Percentiles rank a stretch among this genome's conserved stretches.
Conservation (phyloP, 78 protist species). For the Dictyostelium citrinum region DNA sequence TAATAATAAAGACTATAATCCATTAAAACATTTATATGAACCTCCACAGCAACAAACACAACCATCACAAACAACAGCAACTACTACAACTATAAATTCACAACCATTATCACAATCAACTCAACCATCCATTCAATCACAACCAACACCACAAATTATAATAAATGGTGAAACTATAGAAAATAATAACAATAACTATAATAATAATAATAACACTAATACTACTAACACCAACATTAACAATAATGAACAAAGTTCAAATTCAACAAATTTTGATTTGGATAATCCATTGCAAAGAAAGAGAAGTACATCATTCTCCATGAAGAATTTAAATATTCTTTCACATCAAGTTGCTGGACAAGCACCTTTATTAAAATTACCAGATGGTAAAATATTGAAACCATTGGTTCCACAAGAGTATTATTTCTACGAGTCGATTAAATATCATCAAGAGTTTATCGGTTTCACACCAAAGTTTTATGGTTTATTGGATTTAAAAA, state of each 20-base stretch:
- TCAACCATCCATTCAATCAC: background rate
- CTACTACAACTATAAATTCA: background rate
- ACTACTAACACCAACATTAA: background rate
- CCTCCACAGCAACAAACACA: background rate
- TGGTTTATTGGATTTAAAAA: constrained; percentile 57
- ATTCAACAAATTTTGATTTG: constrained; percentile 11
- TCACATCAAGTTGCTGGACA: constrained; percentile 75
- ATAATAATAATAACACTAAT: background rate
- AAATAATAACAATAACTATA: background rate
- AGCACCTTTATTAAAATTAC: constrained; percentile 63
- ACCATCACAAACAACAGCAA: background rate
- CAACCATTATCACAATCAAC: background rate
- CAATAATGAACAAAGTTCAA: constrained; percentile 12
- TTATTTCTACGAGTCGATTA: constrained; percentile 58
- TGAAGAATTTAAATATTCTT: constrained; percentile 37
- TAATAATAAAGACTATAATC: background rate
- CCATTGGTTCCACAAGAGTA: constrained; percentile 62
- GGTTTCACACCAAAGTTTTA: constrained; percentile 62
- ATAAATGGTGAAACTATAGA: background rate
- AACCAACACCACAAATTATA: background rate
- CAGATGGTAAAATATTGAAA: constrained; percentile 64
- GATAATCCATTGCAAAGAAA: constrained; percentile 6
- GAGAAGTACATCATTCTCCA: constrained; percentile 51
- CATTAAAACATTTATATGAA: constrained; percentile 16
- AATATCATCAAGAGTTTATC: constrained; percentile 39